Percentiles rank a stretch among this genome's conserved stretches.
Conservation (phyloP, 306 rosid species). For the Sphenostylis stenocarpa region DNA sequence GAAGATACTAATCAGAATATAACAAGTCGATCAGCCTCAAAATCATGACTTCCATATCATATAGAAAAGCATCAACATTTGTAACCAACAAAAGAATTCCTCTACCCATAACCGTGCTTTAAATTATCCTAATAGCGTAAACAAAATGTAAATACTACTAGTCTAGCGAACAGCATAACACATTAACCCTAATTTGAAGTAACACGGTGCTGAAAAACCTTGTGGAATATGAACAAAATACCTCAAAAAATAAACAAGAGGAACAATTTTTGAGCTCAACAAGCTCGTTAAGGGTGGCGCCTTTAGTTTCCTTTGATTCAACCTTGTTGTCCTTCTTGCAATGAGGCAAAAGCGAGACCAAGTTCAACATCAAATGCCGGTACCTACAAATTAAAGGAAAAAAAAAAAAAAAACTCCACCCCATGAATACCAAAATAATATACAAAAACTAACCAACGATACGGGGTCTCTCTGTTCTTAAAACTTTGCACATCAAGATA, state of each 20-base stretch:
- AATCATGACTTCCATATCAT: background rate
- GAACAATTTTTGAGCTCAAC: constrained; percentile 85
- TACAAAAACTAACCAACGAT: background rate
- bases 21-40: background rate
- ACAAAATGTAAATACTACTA: background rate
- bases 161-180: background rate
- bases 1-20: background rate
- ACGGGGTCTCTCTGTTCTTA: background rate
- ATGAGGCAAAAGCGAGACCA: constrained; percentile 89
- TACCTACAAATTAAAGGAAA: constrained; percentile 44
- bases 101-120: background rate
- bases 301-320: constrained; percentile 82
- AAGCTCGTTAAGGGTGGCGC: constrained; percentile 85
- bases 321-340: constrained; percentile 96
- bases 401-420: background rate
- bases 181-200: background rate
- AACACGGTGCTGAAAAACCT: background rate
- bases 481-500: background rate
- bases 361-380: constrained; percentile 94
- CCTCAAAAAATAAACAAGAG: constrained; percentile 93
- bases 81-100: background rate
- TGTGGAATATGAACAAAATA: constrained; percentile 1
- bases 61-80: background rate
- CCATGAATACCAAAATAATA: background rate
- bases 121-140: background rate